Conservation (phyloP, 768 basidiomycete genomes). For the Amanita fuliginea region DNA sequence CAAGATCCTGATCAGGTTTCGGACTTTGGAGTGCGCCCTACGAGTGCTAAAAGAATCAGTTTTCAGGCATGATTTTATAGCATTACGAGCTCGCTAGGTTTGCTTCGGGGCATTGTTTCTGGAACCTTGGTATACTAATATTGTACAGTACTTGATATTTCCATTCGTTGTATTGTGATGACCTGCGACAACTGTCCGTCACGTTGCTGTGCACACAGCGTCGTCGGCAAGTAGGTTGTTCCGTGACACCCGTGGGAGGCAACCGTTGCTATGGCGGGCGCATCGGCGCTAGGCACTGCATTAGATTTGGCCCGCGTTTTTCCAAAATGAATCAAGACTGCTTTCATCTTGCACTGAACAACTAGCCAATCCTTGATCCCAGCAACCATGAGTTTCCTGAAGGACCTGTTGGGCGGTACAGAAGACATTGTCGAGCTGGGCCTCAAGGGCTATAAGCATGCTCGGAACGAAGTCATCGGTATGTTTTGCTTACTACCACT, state of each 20-base stretch:
- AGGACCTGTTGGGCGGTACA: not conserved
- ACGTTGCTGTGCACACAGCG: too few species aligned
- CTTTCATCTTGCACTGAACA: too few species aligned
- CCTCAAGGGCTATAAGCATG: not conserved
- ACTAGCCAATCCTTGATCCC: too few species aligned
- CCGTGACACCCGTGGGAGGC: not conserved
- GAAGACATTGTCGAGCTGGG: not conserved
- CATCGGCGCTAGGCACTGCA: not conserved
- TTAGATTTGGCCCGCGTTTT: too few species aligned
- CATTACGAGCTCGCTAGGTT: not conserved
- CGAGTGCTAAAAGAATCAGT: not conserved
- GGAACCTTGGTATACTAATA: not conserved
- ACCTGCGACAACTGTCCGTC: too few species aligned
- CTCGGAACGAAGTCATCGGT: conserved; percentile 27
- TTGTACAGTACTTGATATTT: too few species aligned
- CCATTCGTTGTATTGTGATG: too few species aligned
- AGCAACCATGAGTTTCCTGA: not conserved
- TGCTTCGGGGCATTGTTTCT: not conserved
- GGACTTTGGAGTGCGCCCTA: not conserved
- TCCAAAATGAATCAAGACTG: not conserved
- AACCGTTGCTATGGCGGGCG: not conserved
- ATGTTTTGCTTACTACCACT: not conserved
- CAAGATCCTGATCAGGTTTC: conserved; percentile 6
- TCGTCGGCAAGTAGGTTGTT: not conserved
- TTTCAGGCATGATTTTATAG: not conserved